Base-by-base conservation (phyloP, 805 yeast genomes). In the Ogataea minuta region DNA sequence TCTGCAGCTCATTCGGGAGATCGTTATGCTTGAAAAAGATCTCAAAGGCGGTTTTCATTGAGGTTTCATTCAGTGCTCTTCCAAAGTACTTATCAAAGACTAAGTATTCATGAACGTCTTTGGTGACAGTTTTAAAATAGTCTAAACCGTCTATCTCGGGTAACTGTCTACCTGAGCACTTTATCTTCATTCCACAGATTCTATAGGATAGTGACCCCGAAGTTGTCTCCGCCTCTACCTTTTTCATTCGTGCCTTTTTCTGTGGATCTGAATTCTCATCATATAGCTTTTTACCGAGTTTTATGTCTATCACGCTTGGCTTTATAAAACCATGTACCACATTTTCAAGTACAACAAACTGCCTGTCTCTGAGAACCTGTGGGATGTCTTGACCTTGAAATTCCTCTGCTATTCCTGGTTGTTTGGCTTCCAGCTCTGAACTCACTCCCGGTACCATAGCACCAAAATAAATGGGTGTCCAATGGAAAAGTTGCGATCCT, bases 111-210 rank as follows among this genome's bases (percentile, higher is more conserved):
- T 67, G 68, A 6, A 55, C 60, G 4, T 48, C 21, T 4, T 31
- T 42, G 2, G 33, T 37, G 11, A 43, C 9, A 10, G 45, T 46
- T 3, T 31, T 28, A 1, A 21, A 23, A 3, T 39, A 20, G 2
- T 45, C 28, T 12, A 27, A 14, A 6, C 48, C 56, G 6, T 62
- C 53, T n/a, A 54, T 39, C n/a, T 39, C 33, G 1, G 46, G 45
- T 7, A 39, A 17, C 2, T 29, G 20, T 12, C 13, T 17, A 9
- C 41, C 44, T 13, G 44, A 39, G 17, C 44, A 39, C 6, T 39
- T 28, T 1, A 82, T 60, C 45, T 80, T 81, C 91, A 91, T 85
- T 0, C 99, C 99, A 52, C 98, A 90, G 3, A 91, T 77, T 44
- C 99, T 67, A 48, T 83, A 79, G 12, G 79, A 73, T 9, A 86